Base-by-base conservation (phyloP, 1,284 basidiomycete species). In the Neotropicomus parvogracilis region DNA sequence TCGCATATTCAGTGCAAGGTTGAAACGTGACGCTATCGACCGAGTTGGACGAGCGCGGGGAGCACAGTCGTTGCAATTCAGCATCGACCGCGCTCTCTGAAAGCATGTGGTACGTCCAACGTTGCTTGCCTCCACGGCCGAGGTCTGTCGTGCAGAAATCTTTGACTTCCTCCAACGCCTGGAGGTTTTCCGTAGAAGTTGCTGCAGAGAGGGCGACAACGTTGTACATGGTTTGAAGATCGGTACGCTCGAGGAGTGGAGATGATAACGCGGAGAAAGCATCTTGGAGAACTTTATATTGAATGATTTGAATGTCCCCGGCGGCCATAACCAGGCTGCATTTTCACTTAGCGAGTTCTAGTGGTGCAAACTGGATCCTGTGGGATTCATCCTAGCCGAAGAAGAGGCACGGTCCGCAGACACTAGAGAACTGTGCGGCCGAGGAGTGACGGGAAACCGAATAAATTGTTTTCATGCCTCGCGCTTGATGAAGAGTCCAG, bases 51-150 rank as follows among this genome's bases (percentile, higher is more conserved):
- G 69, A 66, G 46, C 53, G 58, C 5, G 76, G 67, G 33, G 63
- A 53, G 21, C 70, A 68, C 21, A 72, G 32, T 20, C 67, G 68
- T 29, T 60, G 62, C 35, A 84, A 59, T 63, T 83, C 78, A 11
- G 66, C 58, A 12, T 75, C 70, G 29, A 83, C 58, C 5, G 60
- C 60, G 9, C 72, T 72, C 53, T 81, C 78, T 4, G 65, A 33
- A 10, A 85, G 72, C 31, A 73, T 59, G 11, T 75, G 74, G 58
- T 81, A 85, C 12, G 73, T 74, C 78, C 79, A 83, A 32, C 75
- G 71, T 49, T 69, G 73, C 58, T 59, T 71, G 49, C 75, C 78
- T 50, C 71, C 70, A 44, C 70, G 71, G 50, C 77, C 81, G 68
- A 83, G 77, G 64, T 83, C 77, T 5, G 81, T 84, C 32, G 69